Base-by-base conservation (phyloP, 2,329 filamentous ascomycete genomes). In the Neonectria ditissima region DNA sequence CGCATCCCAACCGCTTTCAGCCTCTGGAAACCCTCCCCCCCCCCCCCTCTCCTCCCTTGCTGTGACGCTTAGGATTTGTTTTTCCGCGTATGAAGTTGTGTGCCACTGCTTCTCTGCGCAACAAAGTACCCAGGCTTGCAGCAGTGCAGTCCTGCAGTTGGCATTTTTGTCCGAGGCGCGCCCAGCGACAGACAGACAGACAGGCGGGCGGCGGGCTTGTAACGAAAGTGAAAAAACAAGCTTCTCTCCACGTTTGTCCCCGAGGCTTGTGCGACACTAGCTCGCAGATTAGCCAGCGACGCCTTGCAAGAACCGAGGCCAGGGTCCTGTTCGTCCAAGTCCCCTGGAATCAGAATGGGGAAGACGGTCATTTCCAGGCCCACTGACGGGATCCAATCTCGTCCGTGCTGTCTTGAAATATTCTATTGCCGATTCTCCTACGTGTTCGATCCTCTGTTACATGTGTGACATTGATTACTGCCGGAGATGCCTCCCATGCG, bases 231-330 rank as follows among this genome's bases (percentile, higher is more conserved):
- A n/a, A 54, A 54, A 62, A 59, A 63, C 60, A 63, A 63, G 60
- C 60, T 63, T 63, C 59, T 63, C 60, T 63, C 60, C 60, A 59
- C 60, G 60, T 63, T 63, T 63, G 55, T 55, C 32, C 43, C 44
- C 45, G 26, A 37, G 45, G 47, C 28, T 34, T 50, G 26, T 50
- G 26, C n/a, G 26, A 18, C 47, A 22, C 47, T 50, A 32, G 47
- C 34, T 37, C 14, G 34, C 34, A 37, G 34, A 37, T 37, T 37
- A 37, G 34, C 34, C 5, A 37, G 9, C 2, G 16, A n/a, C 5
- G 34, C 30, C 30, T 32, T 32, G 30, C 30, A 32, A 32, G 30
- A 32, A 11, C 30, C 30, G 13, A 32, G 30, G 11, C 9, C 30
- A 32, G 34, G 34, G 34, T 14, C 6, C 34, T 37, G 6, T 14